Base-by-base conservation (phyloP, 495 filamentous ascomycete species). In the Astrothelium subdiscretum region DNA sequence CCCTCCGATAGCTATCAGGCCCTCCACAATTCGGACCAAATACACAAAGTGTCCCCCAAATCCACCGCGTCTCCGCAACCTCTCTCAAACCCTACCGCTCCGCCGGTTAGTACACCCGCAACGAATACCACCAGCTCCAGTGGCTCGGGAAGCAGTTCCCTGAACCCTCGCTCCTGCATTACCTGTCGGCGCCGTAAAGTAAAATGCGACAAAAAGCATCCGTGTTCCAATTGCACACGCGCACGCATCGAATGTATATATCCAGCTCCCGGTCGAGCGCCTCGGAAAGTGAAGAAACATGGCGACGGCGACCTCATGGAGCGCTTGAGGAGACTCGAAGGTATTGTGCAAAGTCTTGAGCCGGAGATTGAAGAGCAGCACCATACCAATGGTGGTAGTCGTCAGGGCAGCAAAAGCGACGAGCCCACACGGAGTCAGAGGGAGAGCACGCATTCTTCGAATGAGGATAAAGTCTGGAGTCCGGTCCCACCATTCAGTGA, bases 151-250 rank as follows among this genome's bases (percentile, higher is more conserved):
- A 54, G 48, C 24, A 54, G 48, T 29, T 54, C 48, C 29, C 68
- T 85, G 11, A 87, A 85, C 67, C 80, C 86, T 10, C 81, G 90
- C 61, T 91, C 88, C 65, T 96, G 91, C 72, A 83, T 90, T 2
- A 94, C 88, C 31, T 96, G 91, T 70, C 81, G 90, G 26, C 83
- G 85, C 63, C 79, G 91, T 54, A 96, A 96, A 71, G 90, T 94
- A 3, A 86, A 86, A 61, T 96, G 91, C 74, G 89, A 97, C 76
- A 95, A 95, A 73, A 77, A 83, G 48, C 76, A 79, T 68, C 90
- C 91, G 4, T 96, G 91, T 74, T 85, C 85, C 59, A 95, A 96
- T 69, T 96, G 91, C 73, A 80, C 81, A 57, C 86, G 85, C 68
- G 86, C 86, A 11, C 84, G 85, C 31, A 87, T 87, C 62, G 85